Percentiles rank a stretch among this genome's conserved stretches.
Conservation (phyloP, 306 rosid species). For the Vigna trinervia region DNA sequence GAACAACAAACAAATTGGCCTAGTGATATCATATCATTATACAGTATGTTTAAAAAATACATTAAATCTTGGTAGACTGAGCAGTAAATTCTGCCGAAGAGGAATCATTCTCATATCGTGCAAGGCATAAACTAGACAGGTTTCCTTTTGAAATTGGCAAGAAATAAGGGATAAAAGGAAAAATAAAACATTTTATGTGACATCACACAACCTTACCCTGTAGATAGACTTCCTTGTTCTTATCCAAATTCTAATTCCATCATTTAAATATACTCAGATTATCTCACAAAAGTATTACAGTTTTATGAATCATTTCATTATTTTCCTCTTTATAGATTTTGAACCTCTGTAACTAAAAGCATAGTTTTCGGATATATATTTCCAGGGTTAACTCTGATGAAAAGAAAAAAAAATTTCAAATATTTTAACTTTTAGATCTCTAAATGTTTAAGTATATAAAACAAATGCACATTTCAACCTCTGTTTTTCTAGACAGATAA, state of each 20-base stretch:
- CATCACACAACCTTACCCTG: not conserved
- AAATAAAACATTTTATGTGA: not conserved
- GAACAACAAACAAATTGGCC: not conserved
- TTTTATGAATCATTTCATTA: not conserved
- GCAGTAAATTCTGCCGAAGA: conserved; percentile 47
- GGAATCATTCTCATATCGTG: conserved; percentile 46
- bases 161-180: not conserved
- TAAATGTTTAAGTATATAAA: not conserved
- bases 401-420: not conserved
- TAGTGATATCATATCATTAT: conserved; percentile 1
- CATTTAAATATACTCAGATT: not conserved
- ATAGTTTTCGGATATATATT: not conserved
- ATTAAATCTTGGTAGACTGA: conserved; percentile 23
- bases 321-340: conserved; percentile 1
- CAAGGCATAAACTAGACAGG: conserved; percentile 46
- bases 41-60: not conserved
- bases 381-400: not conserved
- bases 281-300: not conserved
- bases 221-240: not conserved
- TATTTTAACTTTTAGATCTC: not conserved
- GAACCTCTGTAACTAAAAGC: not conserved
- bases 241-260: conserved; percentile 13
- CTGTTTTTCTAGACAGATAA: not conserved
- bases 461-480: not conserved
- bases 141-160: conserved; percentile 30